phyloP scores from a whole-genome alignment of 495 filamentous ascomycete species.

The Chlorociboria aeruginascens region DNA sequence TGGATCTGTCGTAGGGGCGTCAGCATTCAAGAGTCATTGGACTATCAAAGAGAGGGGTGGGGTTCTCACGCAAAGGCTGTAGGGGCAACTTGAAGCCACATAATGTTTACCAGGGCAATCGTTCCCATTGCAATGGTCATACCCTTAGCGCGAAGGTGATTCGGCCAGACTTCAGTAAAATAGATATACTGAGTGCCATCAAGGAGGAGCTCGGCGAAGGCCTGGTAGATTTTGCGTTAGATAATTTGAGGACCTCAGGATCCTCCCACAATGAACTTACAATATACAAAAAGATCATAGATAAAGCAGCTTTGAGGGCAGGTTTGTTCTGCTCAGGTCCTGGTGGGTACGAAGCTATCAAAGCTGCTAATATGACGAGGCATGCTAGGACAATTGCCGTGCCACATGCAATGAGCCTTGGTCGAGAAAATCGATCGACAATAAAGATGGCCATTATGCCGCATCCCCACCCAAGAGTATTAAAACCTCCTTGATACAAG shows the following conservation, averaged over 20 bases:
- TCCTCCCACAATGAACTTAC: not conserved
- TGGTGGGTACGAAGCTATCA: constrained; percentile 2
- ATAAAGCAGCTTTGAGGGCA: constrained; percentile 6
- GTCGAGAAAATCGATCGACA: constrained; percentile 20
- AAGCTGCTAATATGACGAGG: constrained; percentile 20
- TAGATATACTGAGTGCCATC: constrained; percentile 11
- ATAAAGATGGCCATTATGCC: constrained; percentile 15
- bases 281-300: constrained; percentile 11
- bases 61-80: not conserved
- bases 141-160: constrained; percentile 4
- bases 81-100: constrained; percentile 3
- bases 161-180: constrained; percentile 5
- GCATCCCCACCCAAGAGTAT: constrained; percentile 15
- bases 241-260: not conserved
- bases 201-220: not conserved
- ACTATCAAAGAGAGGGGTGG: not conserved
- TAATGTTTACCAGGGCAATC: constrained; percentile 1
- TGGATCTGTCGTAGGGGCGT: not conserved
- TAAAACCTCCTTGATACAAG: constrained; percentile 16
- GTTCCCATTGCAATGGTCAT: constrained; percentile 1
- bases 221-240: not conserved
- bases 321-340: not conserved
- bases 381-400: constrained; percentile 18
- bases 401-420: constrained; percentile 16
- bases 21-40: not conserved